phyloP scores from a whole-genome alignment of 2,329 filamentous ascomycete genomes.

The Elsinoe perseae region DNA sequence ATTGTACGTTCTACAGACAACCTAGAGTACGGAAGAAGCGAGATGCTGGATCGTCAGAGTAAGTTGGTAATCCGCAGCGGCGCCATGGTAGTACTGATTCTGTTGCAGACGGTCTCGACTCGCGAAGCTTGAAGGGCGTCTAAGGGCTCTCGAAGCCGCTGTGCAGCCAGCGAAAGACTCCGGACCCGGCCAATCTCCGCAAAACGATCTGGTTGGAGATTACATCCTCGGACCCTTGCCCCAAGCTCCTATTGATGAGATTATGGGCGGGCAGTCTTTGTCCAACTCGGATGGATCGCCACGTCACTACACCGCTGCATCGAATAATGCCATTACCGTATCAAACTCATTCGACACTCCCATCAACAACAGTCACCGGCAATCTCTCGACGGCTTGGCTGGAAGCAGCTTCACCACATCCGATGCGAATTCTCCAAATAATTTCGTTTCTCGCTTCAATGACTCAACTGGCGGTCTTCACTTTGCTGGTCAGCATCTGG shows the following conservation, averaged over 20 bases:
- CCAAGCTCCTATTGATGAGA: background rate
- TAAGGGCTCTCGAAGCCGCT: background rate
- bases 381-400: background rate
- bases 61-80: background rate
- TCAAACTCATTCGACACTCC: background rate
- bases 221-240: background rate
- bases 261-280: background rate
- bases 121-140: background rate
- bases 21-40: conserved; percentile 26
- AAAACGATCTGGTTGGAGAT: background rate
- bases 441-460: background rate
- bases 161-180: background rate
- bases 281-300: background rate
- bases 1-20: conserved; percentile 40
- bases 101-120: background rate
- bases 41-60: conserved; percentile 18
- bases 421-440: background rate
- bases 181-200: background rate
- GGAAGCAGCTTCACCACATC: background rate
- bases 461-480: background rate
- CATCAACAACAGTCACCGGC: background rate
- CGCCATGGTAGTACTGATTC: background rate
- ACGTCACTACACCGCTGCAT: background rate
- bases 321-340: background rate
- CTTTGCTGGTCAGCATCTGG: conserved; percentile 3